phyloP scores from a whole-genome alignment of 805 yeast species.

The Starmerella etchellsii region DNA sequence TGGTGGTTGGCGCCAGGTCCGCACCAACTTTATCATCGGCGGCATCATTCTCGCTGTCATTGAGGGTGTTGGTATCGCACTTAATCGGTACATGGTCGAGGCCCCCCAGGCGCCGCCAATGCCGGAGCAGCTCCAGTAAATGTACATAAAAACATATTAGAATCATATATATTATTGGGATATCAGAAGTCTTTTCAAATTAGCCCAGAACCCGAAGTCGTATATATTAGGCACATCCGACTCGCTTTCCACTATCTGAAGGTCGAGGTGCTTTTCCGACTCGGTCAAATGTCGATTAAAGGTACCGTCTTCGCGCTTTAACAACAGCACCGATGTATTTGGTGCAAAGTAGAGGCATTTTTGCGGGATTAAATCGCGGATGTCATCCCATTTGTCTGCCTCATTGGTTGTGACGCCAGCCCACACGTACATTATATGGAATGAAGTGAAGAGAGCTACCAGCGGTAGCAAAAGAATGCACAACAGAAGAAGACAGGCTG shows the following conservation, averaged over 20 bases:
- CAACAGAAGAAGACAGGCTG: conserved; percentile 31
- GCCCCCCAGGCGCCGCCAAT: conserved; percentile 37
- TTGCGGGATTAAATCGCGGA: conserved; percentile 39
- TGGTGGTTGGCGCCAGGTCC: conserved; percentile 96
- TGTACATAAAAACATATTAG: conserved; percentile 2
- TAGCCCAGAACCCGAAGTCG: conserved; percentile 27
- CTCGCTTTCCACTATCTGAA: conserved; percentile 20
- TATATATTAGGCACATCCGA: conserved; percentile 30
- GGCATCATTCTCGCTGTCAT: conserved; percentile 92
- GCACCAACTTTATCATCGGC: conserved; percentile 95
- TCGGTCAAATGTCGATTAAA: conserved; percentile 24
- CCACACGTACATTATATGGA: conserved; percentile 40
- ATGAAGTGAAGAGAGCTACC: conserved; percentile 32
- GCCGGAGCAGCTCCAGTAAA: conserved; percentile 20
- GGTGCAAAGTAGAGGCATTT: conserved; percentile 29
- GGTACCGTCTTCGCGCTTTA: conserved; percentile 17
- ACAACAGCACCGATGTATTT: conserved; percentile 21
- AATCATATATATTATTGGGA: neutral
- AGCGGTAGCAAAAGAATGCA: conserved; percentile 35
- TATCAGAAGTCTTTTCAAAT: conserved; percentile 10
- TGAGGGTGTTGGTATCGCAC: conserved; percentile 96
- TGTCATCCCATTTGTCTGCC: conserved; percentile 53
- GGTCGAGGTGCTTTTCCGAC: conserved; percentile 18
- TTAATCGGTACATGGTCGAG: conserved; percentile 76
- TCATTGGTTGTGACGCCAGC: conserved; percentile 71